A percentile compares a stretch with the other conserved stretches of the same genome.
These are phyloP conservation scores for Sporothrix humicola DNA, from an alignment of 2,329 filamentous ascomycete species.

Conservation along the genomic window DNA sequence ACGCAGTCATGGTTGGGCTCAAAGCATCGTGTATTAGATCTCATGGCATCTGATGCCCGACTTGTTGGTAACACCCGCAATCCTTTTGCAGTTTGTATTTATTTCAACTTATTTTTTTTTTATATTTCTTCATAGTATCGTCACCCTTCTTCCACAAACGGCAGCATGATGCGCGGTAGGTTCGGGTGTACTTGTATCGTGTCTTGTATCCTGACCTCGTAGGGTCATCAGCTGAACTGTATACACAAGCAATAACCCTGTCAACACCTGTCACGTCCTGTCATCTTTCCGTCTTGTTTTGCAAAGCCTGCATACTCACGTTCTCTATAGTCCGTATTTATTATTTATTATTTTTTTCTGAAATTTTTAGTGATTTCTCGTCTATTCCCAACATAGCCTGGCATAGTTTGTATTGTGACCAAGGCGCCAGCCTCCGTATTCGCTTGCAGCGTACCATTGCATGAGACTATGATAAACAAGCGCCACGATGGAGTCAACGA, in stretches of 20 bases:
- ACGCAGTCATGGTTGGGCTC: not conserved
- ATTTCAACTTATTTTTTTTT: not conserved
- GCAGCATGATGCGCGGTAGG: constrained; percentile 5
- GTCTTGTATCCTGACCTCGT: not conserved
- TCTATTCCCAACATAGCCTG: not conserved
- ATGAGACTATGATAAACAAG: constrained; percentile 25
- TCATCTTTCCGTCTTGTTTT: not conserved
- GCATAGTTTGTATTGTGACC: constrained; percentile 4
- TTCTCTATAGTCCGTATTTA: no score
- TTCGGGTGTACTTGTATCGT: no score
- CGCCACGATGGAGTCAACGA: not conserved
- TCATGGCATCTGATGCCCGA: not conserved
- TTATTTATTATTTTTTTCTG: no score
- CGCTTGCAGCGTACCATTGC: constrained; percentile 29
- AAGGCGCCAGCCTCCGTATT: constrained; percentile 7
- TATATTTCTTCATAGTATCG: not conserved
- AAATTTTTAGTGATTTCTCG: not conserved
- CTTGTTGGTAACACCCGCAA: not conserved
- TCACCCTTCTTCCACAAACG: constrained; percentile 16
- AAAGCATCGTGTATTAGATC: not conserved
- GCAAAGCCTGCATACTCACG: not conserved
- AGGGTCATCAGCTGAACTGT: constrained; percentile 18
- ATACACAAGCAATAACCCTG: not conserved
- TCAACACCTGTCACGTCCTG: not conserved
- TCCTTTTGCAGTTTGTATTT: not conserved